Conservation (phyloP, 169 alveolate species). For the Cryptosporidium sp. region DNA sequence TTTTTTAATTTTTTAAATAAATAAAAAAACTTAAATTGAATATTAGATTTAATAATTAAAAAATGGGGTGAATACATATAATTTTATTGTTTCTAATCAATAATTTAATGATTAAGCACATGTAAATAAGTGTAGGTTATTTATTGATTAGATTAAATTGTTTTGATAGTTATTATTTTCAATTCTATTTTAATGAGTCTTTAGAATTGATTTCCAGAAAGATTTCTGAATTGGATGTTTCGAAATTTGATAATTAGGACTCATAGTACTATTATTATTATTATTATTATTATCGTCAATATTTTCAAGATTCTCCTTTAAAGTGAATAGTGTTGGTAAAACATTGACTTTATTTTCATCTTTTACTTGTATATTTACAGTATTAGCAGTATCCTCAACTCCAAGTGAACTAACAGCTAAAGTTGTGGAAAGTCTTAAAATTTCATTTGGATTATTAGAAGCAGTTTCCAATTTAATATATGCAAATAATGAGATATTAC, state of each 20-base stretch:
- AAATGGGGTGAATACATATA: too few species aligned
- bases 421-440: slow-evolving; percentile 10
- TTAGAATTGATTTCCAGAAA: slow-evolving; percentile 48
- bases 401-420: slow-evolving; percentile 49
- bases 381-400: not conserved
- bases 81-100: not conserved
- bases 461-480: not conserved
- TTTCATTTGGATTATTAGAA: slow-evolving; percentile 17
- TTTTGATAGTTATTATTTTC: not conserved
- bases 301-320: not conserved
- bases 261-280: not conserved
- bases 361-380: not conserved
- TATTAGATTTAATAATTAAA: too few species aligned
- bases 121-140: not conserved
- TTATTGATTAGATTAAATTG: not conserved
- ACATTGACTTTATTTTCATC: not conserved
- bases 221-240: slow-evolving; percentile 52
- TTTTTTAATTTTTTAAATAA: too few species aligned
- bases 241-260: slow-evolving; percentile 28
- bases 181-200: not conserved
- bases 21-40: too few species aligned
- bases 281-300: not conserved
- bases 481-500: slow-evolving; percentile 35
- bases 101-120: too few species aligned
- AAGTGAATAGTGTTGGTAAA: not conserved